A percentile compares a stretch with the other conserved stretches of the same genome.
These are phyloP conservation scores for Phlebopus sp. DNA, from an alignment of 1,284 basidiomycete species.

Conservation along the genomic window DNA sequence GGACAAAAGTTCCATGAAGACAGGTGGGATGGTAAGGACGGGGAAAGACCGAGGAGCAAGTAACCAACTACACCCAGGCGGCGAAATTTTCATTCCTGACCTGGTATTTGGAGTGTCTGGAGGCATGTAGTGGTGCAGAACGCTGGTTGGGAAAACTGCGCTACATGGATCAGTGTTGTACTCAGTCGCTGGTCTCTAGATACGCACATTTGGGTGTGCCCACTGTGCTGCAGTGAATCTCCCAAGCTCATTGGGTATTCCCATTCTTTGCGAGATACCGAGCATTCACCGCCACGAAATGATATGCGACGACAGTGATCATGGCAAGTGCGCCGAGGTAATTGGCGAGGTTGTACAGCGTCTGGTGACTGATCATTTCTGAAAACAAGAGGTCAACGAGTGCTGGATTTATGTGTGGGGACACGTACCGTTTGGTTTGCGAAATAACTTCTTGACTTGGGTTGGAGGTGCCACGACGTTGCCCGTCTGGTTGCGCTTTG, in stretches of 20 bases:
- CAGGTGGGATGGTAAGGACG: neutral
- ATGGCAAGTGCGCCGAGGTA: slow-evolving; percentile 80
- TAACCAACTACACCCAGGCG: too few species aligned
- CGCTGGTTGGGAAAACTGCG: too few species aligned
- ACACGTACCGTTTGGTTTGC: slow-evolving; percentile 13
- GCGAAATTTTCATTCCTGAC: too few species aligned
- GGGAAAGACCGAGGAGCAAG: neutral
- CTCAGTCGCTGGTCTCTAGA: too few species aligned
- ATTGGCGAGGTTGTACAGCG: slow-evolving; percentile 82
- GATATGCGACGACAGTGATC: slow-evolving; percentile 80
- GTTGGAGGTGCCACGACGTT: slow-evolving; percentile 13
- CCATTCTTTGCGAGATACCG: slow-evolving; percentile 41
- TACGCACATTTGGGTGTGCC: neutral
- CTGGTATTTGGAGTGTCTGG: too few species aligned
- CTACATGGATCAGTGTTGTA: too few species aligned
- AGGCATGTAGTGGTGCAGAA: too few species aligned
- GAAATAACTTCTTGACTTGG: neutral
- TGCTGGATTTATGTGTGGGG: neutral
- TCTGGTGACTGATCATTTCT: slow-evolving; percentile 73
- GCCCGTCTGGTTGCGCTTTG: slow-evolving; percentile 31
- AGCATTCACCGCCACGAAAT: slow-evolving; percentile 83
- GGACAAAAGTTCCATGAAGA: neutral
- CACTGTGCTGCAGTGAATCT: neutral
- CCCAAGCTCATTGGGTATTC: neutral
- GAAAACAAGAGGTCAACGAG: too few species aligned